Conservation (phyloP, 2,329 filamentous ascomycete species). For the Colletotrichum filicis region DNA sequence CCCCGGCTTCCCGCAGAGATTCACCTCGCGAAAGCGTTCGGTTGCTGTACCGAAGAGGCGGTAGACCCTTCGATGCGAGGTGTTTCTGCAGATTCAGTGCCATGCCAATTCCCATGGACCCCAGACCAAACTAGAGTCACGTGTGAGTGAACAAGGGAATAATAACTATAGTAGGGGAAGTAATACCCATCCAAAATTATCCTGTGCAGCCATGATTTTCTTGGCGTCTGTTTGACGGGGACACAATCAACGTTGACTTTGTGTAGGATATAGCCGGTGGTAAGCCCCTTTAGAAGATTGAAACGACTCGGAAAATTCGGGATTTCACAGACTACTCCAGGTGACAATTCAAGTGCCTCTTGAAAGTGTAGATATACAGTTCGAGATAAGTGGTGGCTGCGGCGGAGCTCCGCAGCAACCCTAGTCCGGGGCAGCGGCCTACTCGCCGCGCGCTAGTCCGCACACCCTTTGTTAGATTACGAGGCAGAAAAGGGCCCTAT, state of each 20-base stretch:
- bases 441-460: constrained; percentile 6
- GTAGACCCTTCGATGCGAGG: constrained; percentile 44
- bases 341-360: neutral
- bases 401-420: constrained; percentile 27
- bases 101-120: constrained; percentile 57
- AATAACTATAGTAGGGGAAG: neutral
- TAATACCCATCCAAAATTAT: constrained; percentile 24
- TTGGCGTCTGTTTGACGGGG: neutral
- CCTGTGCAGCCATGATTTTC: constrained; percentile 1
- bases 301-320: constrained; percentile 6
- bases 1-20: constrained; percentile 46
- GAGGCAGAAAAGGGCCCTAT: no score
- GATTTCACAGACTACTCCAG: neutral
- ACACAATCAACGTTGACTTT: neutral
- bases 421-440: neutral
- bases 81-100: constrained; percentile 54
- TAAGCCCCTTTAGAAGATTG: neutral
- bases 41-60: constrained; percentile 49
- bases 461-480: no score
- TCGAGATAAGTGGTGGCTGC: neutral
- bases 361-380: constrained; percentile 17
- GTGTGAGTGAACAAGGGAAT: neutral
- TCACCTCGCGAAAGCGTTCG: constrained; percentile 51
- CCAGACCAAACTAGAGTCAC: constrained; percentile 44
- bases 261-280: no score